These are phyloP conservation scores for Penicillium verrucosum DNA, from an alignment of 2,329 filamentous ascomycete genomes.

Conservation along the genomic window DNA sequence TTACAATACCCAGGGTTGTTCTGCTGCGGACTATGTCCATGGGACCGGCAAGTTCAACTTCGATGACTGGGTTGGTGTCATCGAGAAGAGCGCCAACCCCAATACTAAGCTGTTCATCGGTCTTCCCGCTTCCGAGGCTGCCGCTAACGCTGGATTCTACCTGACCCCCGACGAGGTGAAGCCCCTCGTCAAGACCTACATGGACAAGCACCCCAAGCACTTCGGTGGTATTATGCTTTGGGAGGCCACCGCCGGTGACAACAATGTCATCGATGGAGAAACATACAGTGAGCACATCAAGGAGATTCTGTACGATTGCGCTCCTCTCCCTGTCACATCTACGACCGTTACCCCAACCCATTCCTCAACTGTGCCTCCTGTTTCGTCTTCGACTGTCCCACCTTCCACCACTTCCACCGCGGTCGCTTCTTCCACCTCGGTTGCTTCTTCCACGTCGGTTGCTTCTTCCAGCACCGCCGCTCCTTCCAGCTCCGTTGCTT, in stretches of 20 bases:
- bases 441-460: not conserved
- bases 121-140: conserved; percentile 40
- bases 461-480: not conserved
- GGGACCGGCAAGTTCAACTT: conserved; percentile 45
- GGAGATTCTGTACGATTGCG: conserved; percentile 36
- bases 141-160: conserved; percentile 42
- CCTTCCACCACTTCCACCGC: not conserved
- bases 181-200: conserved; percentile 45
- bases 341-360: conserved; percentile 16
- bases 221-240: conserved; percentile 62
- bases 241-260: conserved; percentile 52
- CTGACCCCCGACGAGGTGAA: conserved; percentile 47
- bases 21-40: conserved; percentile 44
- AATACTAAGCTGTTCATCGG: conserved; percentile 55
- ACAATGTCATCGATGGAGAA: conserved; percentile 45
- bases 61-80: conserved; percentile 44
- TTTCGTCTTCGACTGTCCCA: not conserved
- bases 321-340: conserved; percentile 19
- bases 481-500: not conserved
- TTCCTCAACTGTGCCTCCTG: conserved; percentile 2
- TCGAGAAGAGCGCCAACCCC: conserved; percentile 39
- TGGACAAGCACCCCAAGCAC: conserved; percentile 35
- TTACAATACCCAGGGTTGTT: conserved; percentile 54
- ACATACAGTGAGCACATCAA: conserved; percentile 51
- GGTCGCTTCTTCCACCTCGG: not conserved